phyloP scores from a whole-genome alignment of 148 eudicot genomes.

The Mesembryanthemum crystallinum region DNA sequence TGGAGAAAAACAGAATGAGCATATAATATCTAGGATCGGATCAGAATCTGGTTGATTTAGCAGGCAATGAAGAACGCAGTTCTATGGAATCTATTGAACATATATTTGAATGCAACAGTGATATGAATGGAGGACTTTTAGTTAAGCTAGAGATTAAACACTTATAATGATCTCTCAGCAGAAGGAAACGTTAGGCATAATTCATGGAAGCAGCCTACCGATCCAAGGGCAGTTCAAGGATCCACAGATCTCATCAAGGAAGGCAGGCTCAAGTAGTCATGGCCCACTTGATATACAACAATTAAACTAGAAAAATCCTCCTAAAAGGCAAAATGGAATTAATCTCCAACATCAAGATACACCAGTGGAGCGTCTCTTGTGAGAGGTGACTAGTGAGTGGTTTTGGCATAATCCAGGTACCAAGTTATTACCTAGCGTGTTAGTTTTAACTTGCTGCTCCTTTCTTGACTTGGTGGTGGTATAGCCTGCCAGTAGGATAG shows the following conservation, averaged over 20 bases:
- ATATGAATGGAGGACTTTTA: conserved; percentile 58
- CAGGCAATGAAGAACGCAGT: conserved; percentile 60
- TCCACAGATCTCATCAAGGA: conserved; percentile 47
- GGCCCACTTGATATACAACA: conserved; percentile 52
- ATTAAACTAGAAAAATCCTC: conserved; percentile 66
- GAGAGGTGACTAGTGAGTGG: no score
- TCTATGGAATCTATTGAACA: conserved; percentile 60
- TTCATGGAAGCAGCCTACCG: conserved; percentile 19
- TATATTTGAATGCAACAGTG: conserved; percentile 75
- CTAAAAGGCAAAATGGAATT: conserved; percentile 55
- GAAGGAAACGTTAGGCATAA: no score
- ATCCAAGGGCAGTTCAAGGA: conserved; percentile 63
- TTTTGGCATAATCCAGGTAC: conserved; percentile 31
- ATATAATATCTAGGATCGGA: conserved; percentile 48
- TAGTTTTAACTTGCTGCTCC: background rate
- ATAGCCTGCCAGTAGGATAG: background rate
- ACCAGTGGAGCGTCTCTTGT: no score
- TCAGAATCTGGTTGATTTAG: conserved; percentile 58
- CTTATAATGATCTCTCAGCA: conserved; percentile 17
- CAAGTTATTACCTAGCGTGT: background rate
- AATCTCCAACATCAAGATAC: conserved; percentile 42
- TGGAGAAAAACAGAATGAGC: conserved; percentile 75
- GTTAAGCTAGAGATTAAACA: conserved; percentile 69
- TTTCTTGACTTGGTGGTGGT: background rate
- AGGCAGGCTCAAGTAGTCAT: conserved; percentile 48